Conservation (phyloP, 78 protist genomes). For the slime mould (Dictyostelium discoideum) region DNA sequence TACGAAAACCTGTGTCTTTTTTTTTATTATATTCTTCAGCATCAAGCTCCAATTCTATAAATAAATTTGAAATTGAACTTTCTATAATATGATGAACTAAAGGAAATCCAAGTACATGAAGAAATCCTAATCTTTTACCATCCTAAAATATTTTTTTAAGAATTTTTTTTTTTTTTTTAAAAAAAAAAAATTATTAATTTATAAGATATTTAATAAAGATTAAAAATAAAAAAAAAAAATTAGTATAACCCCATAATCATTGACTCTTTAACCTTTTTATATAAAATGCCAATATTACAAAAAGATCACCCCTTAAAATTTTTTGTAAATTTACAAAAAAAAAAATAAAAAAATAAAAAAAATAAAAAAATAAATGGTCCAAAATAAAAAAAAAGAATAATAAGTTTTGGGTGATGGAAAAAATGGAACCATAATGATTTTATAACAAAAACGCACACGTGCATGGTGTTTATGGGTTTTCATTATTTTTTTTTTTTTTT, state of each 20-base stretch:
- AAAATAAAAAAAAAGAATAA: background rate
- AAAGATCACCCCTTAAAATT: background rate
- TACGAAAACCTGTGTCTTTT: background rate
- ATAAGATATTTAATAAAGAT: background rate
- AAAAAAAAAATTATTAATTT: background rate
- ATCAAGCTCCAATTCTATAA: too few relatives aligned
- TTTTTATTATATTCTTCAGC: background rate
- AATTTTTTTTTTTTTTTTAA: background rate
- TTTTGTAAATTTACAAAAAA: background rate
- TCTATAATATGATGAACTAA: background rate
- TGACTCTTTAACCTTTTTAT: background rate
- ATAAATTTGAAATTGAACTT: background rate
- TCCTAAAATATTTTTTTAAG: background rate
- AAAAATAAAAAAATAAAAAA: background rate
- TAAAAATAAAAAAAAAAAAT: background rate
- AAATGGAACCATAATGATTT: too few relatives aligned
- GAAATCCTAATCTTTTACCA: background rate
- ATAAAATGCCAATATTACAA: background rate
- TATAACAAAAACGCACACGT: too few relatives aligned
- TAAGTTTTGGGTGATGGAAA: background rate
- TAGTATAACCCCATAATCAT: background rate
- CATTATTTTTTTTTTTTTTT: too few relatives aligned
- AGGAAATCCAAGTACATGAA: background rate
- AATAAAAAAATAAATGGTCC: background rate
- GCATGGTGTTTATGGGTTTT: too few relatives aligned